Evolutionary conservation across 2,329 filamentous ascomycete genomes (phyloP), one percentile per base, ranked within the genome.

Genomic region (Sphaerulina vaccinii): DNA sequence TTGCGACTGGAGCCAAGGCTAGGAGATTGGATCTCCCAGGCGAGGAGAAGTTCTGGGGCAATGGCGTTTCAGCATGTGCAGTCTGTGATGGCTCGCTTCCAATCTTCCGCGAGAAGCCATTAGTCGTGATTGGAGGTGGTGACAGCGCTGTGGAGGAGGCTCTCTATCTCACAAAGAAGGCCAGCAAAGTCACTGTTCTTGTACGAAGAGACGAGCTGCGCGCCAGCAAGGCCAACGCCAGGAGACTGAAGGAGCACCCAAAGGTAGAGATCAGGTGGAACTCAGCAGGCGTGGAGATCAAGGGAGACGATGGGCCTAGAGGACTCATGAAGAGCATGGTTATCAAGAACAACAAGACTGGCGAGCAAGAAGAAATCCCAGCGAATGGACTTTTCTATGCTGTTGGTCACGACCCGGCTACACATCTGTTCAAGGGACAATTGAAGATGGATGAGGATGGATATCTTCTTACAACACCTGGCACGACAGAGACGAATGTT

Each of bases 131-230:
- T 59, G 93, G 93, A 58, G 95, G 93, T 58, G 93, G 93, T 66
- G 93, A 99, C 75, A 95, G 89, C 13, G 93, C 93, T 15, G 93
- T 95, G 22, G 95, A 99, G 75, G 93, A 99, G 81, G 90, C 91
- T 51, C 86, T 96, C 64, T 99, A 96, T 78, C 77, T 99, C 63
- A 96, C 93, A 57, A 99, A 97, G 80, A 99, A 97, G 76, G 93
- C 87, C 59, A 90, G 85, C 74, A 90, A 93, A 71, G 92, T 99
- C 56, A 95, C 88, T 16, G 93, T 99, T 5, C 81, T 99, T 29
- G 95, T 99, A 52, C 84, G 93, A 60, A 86, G 83, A 65, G 91
- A 95, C 69, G 82, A 86, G 70, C 81, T 99, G 59, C 84, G 93
- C 54, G 93, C 93, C 38, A 89, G 84, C 74, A 90, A 86, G 75